Percentiles rank a stretch among this genome's conserved stretches.
phyloP scores from a whole-genome alignment of 331 rosid genomes.

The Acacia pycnantha region DNA sequence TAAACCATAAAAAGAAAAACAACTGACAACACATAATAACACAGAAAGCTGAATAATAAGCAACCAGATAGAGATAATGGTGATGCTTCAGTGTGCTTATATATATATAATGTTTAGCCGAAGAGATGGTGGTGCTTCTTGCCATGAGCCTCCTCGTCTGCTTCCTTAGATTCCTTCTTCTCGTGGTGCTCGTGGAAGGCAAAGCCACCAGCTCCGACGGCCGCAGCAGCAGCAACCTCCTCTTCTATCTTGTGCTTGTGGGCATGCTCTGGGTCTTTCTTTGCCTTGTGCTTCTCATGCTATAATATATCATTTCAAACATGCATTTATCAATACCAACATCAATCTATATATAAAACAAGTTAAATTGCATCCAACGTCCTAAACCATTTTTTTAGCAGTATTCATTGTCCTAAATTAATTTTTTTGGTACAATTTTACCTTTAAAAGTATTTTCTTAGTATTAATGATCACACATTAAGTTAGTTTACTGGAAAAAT shows the following conservation, averaged over 20 bases:
- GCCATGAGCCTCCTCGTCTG: conserved; percentile 47
- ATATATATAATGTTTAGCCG: conserved; percentile 20
- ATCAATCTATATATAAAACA: too few relatives aligned
- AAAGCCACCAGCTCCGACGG: conserved; percentile 52
- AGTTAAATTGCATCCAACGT: too few relatives aligned
- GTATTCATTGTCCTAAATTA: too few relatives aligned
- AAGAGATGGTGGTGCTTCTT: conserved; percentile 64
- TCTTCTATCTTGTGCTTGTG: conserved; percentile 69
- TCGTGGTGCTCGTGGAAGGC: conserved; percentile 71
- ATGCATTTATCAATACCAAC: not conserved
- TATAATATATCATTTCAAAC: not conserved
- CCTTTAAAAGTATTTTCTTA: too few relatives aligned
- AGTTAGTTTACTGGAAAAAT: too few relatives aligned
- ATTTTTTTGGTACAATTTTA: too few relatives aligned
- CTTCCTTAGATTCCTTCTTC: conserved; percentile 49
- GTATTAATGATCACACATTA: too few relatives aligned
- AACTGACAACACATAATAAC: not conserved
- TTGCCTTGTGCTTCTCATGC: conserved; percentile 59
- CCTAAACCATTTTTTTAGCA: too few relatives aligned
- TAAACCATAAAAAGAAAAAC: not conserved
- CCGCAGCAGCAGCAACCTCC: conserved; percentile 52
- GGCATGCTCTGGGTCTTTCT: conserved; percentile 54
- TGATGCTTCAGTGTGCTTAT: not conserved
- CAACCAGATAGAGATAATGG: not conserved
- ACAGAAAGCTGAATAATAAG: not conserved